A percentile compares a stretch with the other conserved stretches of the same genome.
These are phyloP conservation scores for Platanus orientalis DNA, from an alignment of 164 flowering plant genomes.

Conservation along the genomic window DNA sequence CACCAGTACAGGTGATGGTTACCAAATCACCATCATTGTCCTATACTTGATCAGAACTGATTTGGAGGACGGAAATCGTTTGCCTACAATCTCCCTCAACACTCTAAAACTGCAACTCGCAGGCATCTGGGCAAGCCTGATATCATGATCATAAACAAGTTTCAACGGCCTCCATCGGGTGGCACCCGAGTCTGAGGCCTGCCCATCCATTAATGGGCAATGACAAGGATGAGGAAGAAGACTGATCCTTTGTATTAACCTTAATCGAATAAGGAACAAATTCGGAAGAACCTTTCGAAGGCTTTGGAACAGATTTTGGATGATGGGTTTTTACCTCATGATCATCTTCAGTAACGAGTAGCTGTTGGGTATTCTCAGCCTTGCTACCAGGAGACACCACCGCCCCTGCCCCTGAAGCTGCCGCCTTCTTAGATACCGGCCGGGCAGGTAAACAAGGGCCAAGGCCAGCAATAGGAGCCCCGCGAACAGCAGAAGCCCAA, in stretches of 20 bases:
- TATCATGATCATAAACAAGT: slow-evolving; percentile 95
- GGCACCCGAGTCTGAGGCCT: slow-evolving; percentile 11
- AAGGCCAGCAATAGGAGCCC: slow-evolving; percentile 83
- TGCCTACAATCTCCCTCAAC: slow-evolving; percentile 74
- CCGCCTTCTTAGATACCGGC: slow-evolving; percentile 59
- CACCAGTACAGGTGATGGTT: slow-evolving; percentile 74
- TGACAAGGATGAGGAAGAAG: slow-evolving; percentile 15
- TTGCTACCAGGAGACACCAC: slow-evolving; percentile 29
- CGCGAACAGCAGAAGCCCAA: slow-evolving; percentile 94
- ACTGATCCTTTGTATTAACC: slow-evolving; percentile 29
- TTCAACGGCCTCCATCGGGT: slow-evolving; percentile 72
- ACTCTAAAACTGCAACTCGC: slow-evolving; percentile 64
- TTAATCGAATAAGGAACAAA: slow-evolving; percentile 18
- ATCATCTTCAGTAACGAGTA: slow-evolving; percentile 39
- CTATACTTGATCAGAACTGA: slow-evolving; percentile 86
- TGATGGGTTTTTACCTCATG: slow-evolving; percentile 40
- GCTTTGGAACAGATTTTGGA: slow-evolving; percentile 54
- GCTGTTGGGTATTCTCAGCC: slow-evolving; percentile 42
- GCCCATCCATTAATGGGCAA: slow-evolving; percentile 18
- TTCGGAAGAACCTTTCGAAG: slow-evolving; percentile 46
- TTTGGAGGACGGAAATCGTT: slow-evolving; percentile 76
- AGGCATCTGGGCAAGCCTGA: slow-evolving; percentile 89
- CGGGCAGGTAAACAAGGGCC: slow-evolving; percentile 91
- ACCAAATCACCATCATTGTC: slow-evolving; percentile 93
- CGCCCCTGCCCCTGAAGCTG: slow-evolving; percentile 24